A percentile compares a stretch with the other conserved stretches of the same genome.
These are phyloP conservation scores for Maudiozyma barnettii DNA, from an alignment of 805 yeast species.

Conservation along the genomic window DNA sequence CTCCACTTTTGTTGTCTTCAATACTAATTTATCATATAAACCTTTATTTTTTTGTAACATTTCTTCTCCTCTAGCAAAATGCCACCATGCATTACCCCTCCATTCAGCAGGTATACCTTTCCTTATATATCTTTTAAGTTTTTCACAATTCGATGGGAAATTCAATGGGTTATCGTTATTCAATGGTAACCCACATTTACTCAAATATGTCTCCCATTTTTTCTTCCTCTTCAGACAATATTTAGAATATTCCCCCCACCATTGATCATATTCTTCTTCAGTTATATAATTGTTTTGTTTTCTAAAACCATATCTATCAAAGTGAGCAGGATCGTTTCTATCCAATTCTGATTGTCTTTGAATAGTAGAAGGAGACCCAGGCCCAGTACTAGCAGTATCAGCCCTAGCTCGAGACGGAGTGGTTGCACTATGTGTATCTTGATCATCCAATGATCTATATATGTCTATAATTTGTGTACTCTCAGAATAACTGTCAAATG, in stretches of 20 bases:
- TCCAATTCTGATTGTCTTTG: conserved; percentile 3
- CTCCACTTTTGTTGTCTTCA: conserved; percentile 39
- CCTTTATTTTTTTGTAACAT: conserved; percentile 62
- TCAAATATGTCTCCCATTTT: conserved; percentile 67
- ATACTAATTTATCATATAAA: conserved; percentile 60
- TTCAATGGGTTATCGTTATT: conserved; percentile 46
- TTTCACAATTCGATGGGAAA: conserved; percentile 72
- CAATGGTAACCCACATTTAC: conserved; percentile 51
- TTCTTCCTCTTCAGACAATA: conserved; percentile 53
- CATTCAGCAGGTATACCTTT: conserved; percentile 95
- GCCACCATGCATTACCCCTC: conserved; percentile 97
- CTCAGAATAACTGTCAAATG: not conserved
- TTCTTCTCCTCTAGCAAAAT: conserved; percentile 79
- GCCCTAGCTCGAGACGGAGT: not conserved
- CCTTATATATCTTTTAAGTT: conserved; percentile 67
- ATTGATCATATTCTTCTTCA: conserved; percentile 50
- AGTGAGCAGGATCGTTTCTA: conserved; percentile 13
- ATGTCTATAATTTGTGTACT: not conserved
- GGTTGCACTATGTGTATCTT: not conserved
- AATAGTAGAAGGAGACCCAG: conserved; percentile 2
- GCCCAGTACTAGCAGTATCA: not conserved
- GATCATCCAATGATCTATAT: not conserved
- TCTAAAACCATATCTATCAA: conserved; percentile 83
- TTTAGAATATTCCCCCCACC: conserved; percentile 64
- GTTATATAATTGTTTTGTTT: conserved; percentile 53